Conservation (phyloP, 2,329 filamentous ascomycete species). For the Pseudohalonectria lignicola region DNA sequence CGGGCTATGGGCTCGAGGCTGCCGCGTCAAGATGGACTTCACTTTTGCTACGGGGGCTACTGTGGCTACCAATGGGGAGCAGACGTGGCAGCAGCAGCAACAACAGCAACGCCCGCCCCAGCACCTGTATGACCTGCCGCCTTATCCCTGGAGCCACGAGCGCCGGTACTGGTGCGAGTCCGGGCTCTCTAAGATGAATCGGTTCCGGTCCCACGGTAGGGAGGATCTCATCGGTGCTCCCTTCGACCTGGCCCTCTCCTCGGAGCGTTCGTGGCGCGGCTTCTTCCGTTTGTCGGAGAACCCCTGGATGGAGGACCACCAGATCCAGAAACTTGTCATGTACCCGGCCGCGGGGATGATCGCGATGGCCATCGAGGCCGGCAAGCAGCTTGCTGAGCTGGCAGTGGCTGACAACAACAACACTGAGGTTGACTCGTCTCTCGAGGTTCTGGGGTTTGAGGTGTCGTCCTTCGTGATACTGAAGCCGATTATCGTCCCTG, state of each 20-base stretch:
- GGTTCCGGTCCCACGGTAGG: slow-evolving; percentile 15
- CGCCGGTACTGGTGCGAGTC: slow-evolving; percentile 25
- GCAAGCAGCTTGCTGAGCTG: slow-evolving; percentile 12
- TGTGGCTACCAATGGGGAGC: too few species aligned
- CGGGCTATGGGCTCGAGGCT: slow-evolving; percentile 6
- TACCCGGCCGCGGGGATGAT: slow-evolving; percentile 25
- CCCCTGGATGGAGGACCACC: slow-evolving; percentile 35
- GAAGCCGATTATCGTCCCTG: slow-evolving; percentile 11
- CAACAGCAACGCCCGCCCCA: background rate
- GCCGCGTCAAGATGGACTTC: slow-evolving; percentile 5
- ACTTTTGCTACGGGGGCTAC: background rate
- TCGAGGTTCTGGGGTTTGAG: slow-evolving; percentile 5
- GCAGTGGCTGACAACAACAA: background rate
- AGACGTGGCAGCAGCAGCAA: background rate
- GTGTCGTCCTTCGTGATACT: slow-evolving; percentile 8
- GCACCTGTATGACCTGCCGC: slow-evolving; percentile 21
- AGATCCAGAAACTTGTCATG: slow-evolving; percentile 22
- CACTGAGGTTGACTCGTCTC: background rate
- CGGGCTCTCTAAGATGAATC: slow-evolving; percentile 16
- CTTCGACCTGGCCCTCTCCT: slow-evolving; percentile 11
- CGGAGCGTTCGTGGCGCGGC: slow-evolving; percentile 29
- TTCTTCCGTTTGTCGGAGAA: slow-evolving; percentile 25
- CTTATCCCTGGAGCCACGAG: slow-evolving; percentile 29
- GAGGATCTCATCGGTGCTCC: slow-evolving; percentile 17
- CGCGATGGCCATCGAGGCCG: slow-evolving; percentile 26